Base-by-base conservation (phyloP, 768 basidiomycete genomes). In the Tylopilus plumbeoviolaceoides region DNA sequence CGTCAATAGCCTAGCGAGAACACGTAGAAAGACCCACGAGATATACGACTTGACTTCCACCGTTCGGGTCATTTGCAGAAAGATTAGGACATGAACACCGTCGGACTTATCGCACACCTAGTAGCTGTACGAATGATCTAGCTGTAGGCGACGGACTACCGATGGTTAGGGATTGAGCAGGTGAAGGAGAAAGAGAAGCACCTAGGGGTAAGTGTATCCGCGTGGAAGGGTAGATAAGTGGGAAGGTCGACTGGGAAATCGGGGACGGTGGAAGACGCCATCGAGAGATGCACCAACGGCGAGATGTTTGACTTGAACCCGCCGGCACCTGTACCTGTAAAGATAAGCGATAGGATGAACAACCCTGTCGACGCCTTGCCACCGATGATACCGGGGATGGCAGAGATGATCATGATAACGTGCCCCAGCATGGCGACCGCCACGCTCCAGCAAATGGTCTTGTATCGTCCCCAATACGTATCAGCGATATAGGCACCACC, bases 61-160 rank as follows among this genome's bases (percentile, higher is more conserved):
- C 60, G 31, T 70, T 59, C 44, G 71, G 61, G 74, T 87, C 76
- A 85, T 79, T 67, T 79, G 74, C 46, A 98, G 79, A 53, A 97
- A 73, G 47, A 98, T 80, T 27, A 99, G 75, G 38, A 98, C 90
- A 31, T 97, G 84, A 48, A 99, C 68, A 12, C 97, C 97, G 65
- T 98, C 97, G 11, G 92, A 95, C 75, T 98, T 98, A 75, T 99
- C 97, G 73, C 93, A 97, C 40, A 99, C 97, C 95, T 95, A 99
- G 70, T 89, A 99, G 66, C 95, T 98, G 65, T 44, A 25, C 27
- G 44, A 44, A 45, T 50, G 55, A n/a, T 44, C 69, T 36, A 59
- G 58, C 47, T 48, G 40, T 47, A 52, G 15, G 43, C 23, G 23
- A 23, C 5, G 23, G 23, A 23, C 23, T 5, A 23, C 23, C 23